Evolutionary conservation across 805 yeast genomes (phyloP), one percentile per base, ranked within the genome.

Genomic region (Kazachstania martiniae): DNA sequence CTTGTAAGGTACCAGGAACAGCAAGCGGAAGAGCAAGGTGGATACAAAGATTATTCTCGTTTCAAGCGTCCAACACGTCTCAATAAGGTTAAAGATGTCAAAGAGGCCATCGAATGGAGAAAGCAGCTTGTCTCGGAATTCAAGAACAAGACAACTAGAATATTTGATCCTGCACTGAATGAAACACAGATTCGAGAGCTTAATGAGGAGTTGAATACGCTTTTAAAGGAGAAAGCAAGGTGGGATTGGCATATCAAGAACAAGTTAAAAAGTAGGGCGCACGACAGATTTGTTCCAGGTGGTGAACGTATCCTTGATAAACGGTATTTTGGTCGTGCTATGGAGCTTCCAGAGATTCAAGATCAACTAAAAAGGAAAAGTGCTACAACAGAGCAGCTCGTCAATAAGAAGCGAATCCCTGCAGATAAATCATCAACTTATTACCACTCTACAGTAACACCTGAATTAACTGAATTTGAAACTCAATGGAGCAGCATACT

Each of bases 281-380:
- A 35, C 32, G 23, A 36, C 31, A 31, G 24, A 12, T 4, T 30
- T 16, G 23, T 40, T 7, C n/a, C n/a, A n/a, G 40, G 44, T 15
- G 55, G 56, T 5, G 58, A 53, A 17, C 33, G 46, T 2, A 50
- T 70, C 1, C 61, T 67, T 25, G 85, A 85, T 1, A 74, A 73
- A 41, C 59, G 79, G 34, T 87, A 81, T 54, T 87, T 74, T 56
- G 96, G 96, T 0, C 58, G 94, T 30, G 94, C 95, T 0, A 65
- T 72, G 32, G 89, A 84, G 27, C 57, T 86, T 7, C 80, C 85
- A 0, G 95, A 82, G 39, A 87, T 80, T 6, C 60, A 65, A 32
- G 65, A 65, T 36, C 56, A 63, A 27, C 43, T 48, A 34, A 28
- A 46, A 24, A 40, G 41, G 19, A 38, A 35, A 17, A 51, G 46